Percentiles rank a stretch among this genome's conserved stretches.
These are phyloP conservation scores for Cutaneotrichosporon dermatis DNA, from an alignment of 1,284 basidiomycete genomes.

Conservation along the genomic window DNA sequence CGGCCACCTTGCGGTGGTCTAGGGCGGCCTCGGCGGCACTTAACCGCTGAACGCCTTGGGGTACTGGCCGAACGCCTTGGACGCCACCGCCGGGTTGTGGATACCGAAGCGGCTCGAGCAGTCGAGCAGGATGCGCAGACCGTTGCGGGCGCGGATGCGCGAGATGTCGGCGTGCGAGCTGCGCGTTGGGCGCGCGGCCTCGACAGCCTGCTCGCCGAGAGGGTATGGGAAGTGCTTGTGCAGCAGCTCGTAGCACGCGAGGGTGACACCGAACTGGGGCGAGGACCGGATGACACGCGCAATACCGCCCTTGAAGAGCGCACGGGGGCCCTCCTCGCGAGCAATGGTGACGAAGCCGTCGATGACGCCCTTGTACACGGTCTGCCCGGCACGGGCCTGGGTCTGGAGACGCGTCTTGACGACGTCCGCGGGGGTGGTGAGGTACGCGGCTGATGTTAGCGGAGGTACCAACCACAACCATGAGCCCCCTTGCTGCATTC, in stretches of 20 bases:
- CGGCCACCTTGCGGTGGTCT: too few species aligned
- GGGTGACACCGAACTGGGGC: slow-evolving; percentile 81
- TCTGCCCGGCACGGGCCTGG: slow-evolving; percentile 89
- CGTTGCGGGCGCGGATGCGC: slow-evolving; percentile 82
- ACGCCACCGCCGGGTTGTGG: slow-evolving; percentile 29
- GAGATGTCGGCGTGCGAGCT: slow-evolving; percentile 73
- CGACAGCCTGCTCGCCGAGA: slow-evolving; percentile 54
- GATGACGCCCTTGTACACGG: slow-evolving; percentile 81
- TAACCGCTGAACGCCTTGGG: background rate
- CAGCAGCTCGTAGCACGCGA: slow-evolving; percentile 81
- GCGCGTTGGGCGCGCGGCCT: slow-evolving; percentile 58
- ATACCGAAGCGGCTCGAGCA: slow-evolving; percentile 47
- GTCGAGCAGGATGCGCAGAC: slow-evolving; percentile 59
- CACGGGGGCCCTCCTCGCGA: slow-evolving; percentile 54
- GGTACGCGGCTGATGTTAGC: slow-evolving; percentile 11
- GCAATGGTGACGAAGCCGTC: slow-evolving; percentile 91
- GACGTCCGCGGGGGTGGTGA: slow-evolving; percentile 61
- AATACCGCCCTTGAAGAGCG: slow-evolving; percentile 92
- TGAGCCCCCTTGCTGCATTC: too few species aligned
- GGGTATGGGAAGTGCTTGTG: slow-evolving; percentile 73
- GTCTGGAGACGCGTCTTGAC: slow-evolving; percentile 98
- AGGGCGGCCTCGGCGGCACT: background rate
- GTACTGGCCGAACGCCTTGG: slow-evolving; percentile 24
- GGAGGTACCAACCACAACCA: too few species aligned
- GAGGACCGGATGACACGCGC: slow-evolving; percentile 55